Evolutionary conservation across 176 grass and related monocot genomes (phyloP), one percentile per base, ranked within the genome.

Genomic region (Aegilops longissima): DNA sequence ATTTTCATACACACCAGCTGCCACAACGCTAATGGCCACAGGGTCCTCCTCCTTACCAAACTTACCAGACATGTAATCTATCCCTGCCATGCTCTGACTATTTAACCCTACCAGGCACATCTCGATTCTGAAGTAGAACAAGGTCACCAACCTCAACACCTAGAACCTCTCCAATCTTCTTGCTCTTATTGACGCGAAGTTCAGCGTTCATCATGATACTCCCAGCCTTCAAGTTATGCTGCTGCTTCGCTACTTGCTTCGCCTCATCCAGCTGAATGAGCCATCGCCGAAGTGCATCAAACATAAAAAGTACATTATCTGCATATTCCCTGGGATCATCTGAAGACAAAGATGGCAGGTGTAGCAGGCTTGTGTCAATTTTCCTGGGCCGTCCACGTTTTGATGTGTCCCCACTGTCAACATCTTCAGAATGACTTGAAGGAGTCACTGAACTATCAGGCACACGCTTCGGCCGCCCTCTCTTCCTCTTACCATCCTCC

Each of bases 91-190:
- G 73, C 73, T 89, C 44, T 91, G 92, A 77, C 69, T 79, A 82
- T 91, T 90, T 73, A 94, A 51, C 30, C 90, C 95, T 20, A 94
- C 88, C 74, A 97, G 79, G 72, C 92, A 94, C 90, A 94, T 92
- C 83, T 97, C 90, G 38, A 94, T 91, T 70, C 92, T 91, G 69
- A 94, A 97, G 90, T 92, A 97, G 80, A 92, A 97, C 83, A 92
- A 92, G 91, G 73, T 97, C 95, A 63, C 95, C 95, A 72, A 97
- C 90, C 76, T 89, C 86, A 25, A 94, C 62, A 33, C 95, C 95
- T 33, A 84, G 92, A 72, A 94, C 62, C 35, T 89, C 76, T 40
- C 92, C 95, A 44, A 97, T 87, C 85, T 71, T 90, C 78, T 94
- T 97, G 73, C 38, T 59, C 83, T 88, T 91, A 63, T 94, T 94